Evolutionary conservation across 2,329 filamentous ascomycete genomes (phyloP), one percentile per base, ranked within the genome.

Genomic region (Arthrobotrys pseudoclavata): DNA sequence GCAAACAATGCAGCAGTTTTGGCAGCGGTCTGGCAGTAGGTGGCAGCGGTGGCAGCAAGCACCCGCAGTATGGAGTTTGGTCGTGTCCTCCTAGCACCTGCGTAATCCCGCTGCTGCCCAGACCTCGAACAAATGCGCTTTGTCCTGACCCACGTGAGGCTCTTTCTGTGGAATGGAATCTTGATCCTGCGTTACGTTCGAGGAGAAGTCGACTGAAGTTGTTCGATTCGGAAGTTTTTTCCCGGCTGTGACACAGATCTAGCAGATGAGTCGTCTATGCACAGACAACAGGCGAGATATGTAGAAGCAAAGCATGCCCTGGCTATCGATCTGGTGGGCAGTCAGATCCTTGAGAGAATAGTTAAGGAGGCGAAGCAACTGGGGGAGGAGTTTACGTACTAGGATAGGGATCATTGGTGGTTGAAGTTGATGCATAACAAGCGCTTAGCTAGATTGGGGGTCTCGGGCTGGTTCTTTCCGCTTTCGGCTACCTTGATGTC

Each of bases 201-300:
- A 42, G 55, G 42, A 60, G 55, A 2, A 40, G 55, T 60, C 5
- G 55, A 60, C 22, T 31, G 55, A 37, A 37, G 52, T 22, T 18
- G 55, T 42, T 42, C 55, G 55, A 60, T 60, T 42, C 13, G 55
- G 55, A 60, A 60, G 55, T 60, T 22, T 40, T 60, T 60, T 60
- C 55, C 55, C 34, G 55, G 34, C 55, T 37, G 55, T 60, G 55
- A 60, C 55, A 60, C 55, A 60, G 55, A 60, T 60, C 55, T 60
- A 60, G 20, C 34, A 42, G 55, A 40, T 60, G 55, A 60, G 55
- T 50, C 47, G 47, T 60, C 55, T 60, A 60, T 60, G 55, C 55
- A 60, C 55, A 42, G 31, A 34, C 52, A 22, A 42, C 53, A 60
- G 55, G 55, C 55, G 55, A 60, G 55, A 37, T 34, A 29, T 45